A percentile compares a stretch with the other conserved stretches of the same genome.
These are phyloP conservation scores for Thymus mandschuricus DNA, from an alignment of 257 asterid genomes.

Conservation along the genomic window DNA sequence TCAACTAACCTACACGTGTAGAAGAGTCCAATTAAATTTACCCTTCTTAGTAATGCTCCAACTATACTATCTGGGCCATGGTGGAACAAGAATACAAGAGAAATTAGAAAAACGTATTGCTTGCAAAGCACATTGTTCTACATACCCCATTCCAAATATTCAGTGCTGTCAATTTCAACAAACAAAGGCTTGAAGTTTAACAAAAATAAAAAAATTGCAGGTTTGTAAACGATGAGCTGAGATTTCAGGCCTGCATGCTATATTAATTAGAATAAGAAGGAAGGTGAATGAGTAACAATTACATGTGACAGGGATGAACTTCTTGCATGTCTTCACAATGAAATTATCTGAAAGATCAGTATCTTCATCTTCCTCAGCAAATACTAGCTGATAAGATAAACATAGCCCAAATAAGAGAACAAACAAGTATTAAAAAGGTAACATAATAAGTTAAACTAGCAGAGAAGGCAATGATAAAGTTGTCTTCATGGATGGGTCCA, in stretches of 20 bases:
- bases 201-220: background rate
- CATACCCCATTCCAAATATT: no score
- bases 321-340: slow-evolving; percentile 95
- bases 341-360: slow-evolving; percentile 88
- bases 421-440: slow-evolving; percentile 7
- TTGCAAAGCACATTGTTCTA: no score
- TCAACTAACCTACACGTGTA: no score
- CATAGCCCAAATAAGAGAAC: slow-evolving; percentile 29
- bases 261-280: background rate
- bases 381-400: slow-evolving; percentile 55
- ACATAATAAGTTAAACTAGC: background rate
- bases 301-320: slow-evolving; percentile 93
- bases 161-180: no score
- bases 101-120: no score
- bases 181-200: no score
- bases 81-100: no score
- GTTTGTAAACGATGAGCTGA: background rate
- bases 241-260: slow-evolving; percentile 16
- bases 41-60: no score
- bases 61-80: no score
- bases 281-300: slow-evolving; percentile 37
- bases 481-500: slow-evolving; percentile 15
- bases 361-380: slow-evolving; percentile 79
- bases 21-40: no score
- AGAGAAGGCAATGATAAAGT: background rate